phyloP scores from a whole-genome alignment of 192 early-diverging fungal species.

The Jimgerdemannia flammicorona region DNA sequence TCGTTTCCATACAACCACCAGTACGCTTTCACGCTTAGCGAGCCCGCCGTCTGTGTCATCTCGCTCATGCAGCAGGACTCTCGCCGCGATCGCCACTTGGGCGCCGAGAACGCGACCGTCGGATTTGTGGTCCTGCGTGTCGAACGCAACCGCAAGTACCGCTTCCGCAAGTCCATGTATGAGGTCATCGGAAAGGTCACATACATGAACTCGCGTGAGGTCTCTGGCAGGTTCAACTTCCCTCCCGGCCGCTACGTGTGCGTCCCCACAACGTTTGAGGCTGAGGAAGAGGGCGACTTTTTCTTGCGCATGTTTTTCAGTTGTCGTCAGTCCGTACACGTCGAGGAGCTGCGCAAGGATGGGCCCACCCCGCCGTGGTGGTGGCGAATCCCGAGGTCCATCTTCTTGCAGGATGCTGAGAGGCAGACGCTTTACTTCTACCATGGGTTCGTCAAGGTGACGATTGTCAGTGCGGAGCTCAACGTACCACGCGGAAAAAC shows the following conservation, averaged over 20 bases:
- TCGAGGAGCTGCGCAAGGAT: not conserved
- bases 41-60: constrained; percentile 24
- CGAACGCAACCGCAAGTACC: constrained; percentile 40
- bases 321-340: not conserved
- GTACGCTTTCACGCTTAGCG: constrained; percentile 18
- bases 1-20: constrained; percentile 42
- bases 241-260: constrained; percentile 33
- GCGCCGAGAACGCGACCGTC: constrained; percentile 22
- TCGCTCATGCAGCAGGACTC: constrained; percentile 40
- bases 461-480: not conserved
- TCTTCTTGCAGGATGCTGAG: not conserved
- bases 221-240: constrained; percentile 19
- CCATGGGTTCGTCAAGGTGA: not conserved
- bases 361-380: not conserved
- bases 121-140: constrained; percentile 33
- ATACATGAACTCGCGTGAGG: constrained; percentile 38
- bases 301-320: constrained; percentile 28
- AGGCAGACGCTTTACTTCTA: not conserved
- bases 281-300: constrained; percentile 30
- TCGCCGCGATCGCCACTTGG: not conserved
- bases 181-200: constrained; percentile 30
- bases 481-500: not conserved
- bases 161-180: constrained; percentile 35
- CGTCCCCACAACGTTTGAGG: constrained; percentile 35
- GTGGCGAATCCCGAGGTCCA: not conserved